phyloP scores from a whole-genome alignment of 83 land plant species.

The Larix sibirica region DNA sequence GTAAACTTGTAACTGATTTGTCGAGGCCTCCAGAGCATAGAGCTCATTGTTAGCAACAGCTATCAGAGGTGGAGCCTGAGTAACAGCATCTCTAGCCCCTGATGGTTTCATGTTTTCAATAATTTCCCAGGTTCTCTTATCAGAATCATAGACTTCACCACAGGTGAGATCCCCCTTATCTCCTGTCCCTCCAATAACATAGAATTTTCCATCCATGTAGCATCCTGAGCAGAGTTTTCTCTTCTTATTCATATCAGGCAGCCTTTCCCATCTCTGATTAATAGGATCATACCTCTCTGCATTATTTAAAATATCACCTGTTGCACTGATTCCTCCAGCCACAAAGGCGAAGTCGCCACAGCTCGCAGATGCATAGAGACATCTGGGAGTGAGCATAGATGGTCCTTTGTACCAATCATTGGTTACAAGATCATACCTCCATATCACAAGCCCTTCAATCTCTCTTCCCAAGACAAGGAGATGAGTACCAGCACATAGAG shows the following conservation, averaged over 20 bases:
- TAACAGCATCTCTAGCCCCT: background rate
- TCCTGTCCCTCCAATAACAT: conserved; percentile 67
- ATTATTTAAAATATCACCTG: conserved; percentile 14
- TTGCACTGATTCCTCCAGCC: conserved; percentile 57
- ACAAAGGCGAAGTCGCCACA: conserved; percentile 60
- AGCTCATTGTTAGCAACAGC: conserved; percentile 69
- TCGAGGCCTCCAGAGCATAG: conserved; percentile 41
- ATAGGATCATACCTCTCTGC: conserved; percentile 63
- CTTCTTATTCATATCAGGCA: conserved; percentile 50
- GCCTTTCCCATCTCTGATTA: conserved; percentile 47
- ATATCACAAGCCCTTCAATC: conserved; percentile 29
- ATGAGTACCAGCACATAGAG: conserved; percentile 51
- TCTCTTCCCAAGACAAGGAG: conserved; percentile 48
- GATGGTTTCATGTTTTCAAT: conserved; percentile 32
- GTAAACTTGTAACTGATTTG: conserved; percentile 51
- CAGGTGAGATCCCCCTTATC: conserved; percentile 25
- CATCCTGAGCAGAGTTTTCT: conserved; percentile 68
- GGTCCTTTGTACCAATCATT: conserved; percentile 61
- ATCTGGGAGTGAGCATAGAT: conserved; percentile 53
- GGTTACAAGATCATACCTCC: conserved; percentile 45
- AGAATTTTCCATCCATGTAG: conserved; percentile 70
- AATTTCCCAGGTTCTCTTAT: conserved; percentile 26
- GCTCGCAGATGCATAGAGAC: conserved; percentile 68
- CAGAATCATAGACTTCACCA: conserved; percentile 37
- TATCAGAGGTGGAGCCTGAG: conserved; percentile 55